phyloP scores from a whole-genome alignment of 495 filamentous ascomycete genomes.

The Podospora appendiculata region DNA sequence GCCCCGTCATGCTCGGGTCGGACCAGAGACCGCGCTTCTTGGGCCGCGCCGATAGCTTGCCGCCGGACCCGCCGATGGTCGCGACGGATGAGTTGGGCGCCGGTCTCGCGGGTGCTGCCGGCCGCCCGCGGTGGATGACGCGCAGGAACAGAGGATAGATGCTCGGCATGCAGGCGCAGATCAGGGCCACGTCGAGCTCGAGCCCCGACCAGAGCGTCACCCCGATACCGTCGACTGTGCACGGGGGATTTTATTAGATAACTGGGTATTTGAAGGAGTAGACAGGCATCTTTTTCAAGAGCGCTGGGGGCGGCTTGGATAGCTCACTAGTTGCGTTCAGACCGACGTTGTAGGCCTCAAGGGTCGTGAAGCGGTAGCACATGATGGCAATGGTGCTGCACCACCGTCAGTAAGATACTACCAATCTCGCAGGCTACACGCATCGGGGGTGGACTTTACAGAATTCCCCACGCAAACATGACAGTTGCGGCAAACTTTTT shows the following conservation, averaged over 20 bases:
- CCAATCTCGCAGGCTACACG: neutral
- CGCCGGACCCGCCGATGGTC: neutral
- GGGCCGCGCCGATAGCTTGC: neutral
- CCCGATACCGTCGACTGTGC: constrained; percentile 5
- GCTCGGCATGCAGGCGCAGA: constrained; percentile 23
- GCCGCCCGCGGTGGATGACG: neutral
- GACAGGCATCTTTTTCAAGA: no score
- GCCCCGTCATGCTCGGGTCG: neutral
- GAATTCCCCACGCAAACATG: neutral
- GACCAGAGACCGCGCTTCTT: neutral
- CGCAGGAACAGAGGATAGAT: constrained; percentile 2
- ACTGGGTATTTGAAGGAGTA: constrained; percentile 1
- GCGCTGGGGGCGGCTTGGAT: no score
- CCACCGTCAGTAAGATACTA: neutral
- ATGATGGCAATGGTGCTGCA: neutral
- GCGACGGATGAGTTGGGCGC: neutral
- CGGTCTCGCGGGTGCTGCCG: neutral
- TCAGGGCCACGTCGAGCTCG: constrained; percentile 18
- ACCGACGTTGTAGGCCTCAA: constrained; percentile 2
- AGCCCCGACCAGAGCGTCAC: constrained; percentile 20
- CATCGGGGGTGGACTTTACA: neutral
- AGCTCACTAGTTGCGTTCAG: neutral
- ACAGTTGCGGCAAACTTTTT: neutral
- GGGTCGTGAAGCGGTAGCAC: neutral
- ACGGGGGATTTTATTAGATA: neutral